Evolutionary conservation across 2,329 filamentous ascomycete genomes (phyloP).

Genomic region (Neobulgaria alba): DNA sequence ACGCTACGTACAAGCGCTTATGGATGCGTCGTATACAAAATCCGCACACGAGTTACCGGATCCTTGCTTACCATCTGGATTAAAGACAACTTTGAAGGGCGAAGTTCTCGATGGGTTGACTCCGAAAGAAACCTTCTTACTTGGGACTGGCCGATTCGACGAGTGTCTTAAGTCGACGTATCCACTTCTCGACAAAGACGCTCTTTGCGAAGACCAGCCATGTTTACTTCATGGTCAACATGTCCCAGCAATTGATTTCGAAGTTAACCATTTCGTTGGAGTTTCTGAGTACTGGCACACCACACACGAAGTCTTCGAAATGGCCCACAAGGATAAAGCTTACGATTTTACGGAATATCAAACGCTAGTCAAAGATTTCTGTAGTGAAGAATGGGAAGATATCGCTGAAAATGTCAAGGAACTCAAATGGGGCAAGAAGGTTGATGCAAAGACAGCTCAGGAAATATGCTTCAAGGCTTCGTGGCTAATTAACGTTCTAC

Average conservation of each 20-base stretch:
- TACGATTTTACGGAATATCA: conserved; percentile 93
- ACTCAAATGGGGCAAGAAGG: conserved; percentile 69
- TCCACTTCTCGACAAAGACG: conserved; percentile 83
- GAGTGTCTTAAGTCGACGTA: conserved; percentile 77
- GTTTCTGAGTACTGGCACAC: conserved; percentile 99
- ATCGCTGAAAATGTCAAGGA: conserved; percentile 59
- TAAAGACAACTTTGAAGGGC: conserved; percentile 68
- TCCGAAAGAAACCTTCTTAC: conserved; percentile 42
- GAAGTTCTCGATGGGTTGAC: conserved; percentile 36
- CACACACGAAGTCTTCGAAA: conserved; percentile 85
- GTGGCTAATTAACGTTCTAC: conserved; percentile 94
- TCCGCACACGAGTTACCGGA: conserved; percentile 67
- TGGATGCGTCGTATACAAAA: conserved; percentile 53
- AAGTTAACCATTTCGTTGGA: conserved; percentile 94
- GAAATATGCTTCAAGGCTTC: conserved; percentile 97
- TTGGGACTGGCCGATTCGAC: conserved; percentile 81
- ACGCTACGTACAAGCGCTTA: conserved; percentile 72
- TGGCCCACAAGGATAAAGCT: conserved; percentile 63
- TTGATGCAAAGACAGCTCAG: conserved; percentile 63
- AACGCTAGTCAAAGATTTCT: conserved; percentile 74
- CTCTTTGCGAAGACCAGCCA: conserved; percentile 70
- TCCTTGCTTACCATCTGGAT: conserved; percentile 76
- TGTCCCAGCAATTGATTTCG: conserved; percentile 91
- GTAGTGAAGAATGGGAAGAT: conserved; percentile 69
- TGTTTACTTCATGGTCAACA: conserved; percentile 88